phyloP scores from a whole-genome alignment of 805 yeast genomes.

The Wickerhamomyces rabaulensis region DNA sequence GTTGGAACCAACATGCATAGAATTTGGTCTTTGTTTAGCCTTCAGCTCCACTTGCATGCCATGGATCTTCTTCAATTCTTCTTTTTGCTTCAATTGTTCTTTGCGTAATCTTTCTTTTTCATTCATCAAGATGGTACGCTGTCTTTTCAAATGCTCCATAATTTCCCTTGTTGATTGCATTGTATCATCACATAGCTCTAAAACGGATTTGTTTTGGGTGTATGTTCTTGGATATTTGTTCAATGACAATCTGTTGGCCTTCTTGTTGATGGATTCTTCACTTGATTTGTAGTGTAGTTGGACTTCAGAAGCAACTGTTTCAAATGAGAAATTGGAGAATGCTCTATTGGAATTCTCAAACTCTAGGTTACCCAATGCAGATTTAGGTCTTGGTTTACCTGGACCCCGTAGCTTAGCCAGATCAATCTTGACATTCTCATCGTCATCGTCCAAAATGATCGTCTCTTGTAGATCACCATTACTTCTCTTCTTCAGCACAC shows the following conservation, averaged over 20 bases:
- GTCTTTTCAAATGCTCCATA: slow-evolving; percentile 21
- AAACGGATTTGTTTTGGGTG: slow-evolving; percentile 3
- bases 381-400: slow-evolving; percentile 9
- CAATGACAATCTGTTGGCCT: background rate
- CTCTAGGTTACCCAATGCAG: slow-evolving; percentile 4
- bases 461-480: slow-evolving; percentile 19
- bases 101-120: slow-evolving; percentile 11
- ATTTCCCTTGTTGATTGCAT: slow-evolving; percentile 18
- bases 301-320: slow-evolving; percentile 21
- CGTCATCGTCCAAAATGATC: slow-evolving; percentile 20
- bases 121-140: slow-evolving; percentile 15
- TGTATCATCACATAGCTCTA: slow-evolving; percentile 22
- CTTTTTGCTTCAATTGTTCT: slow-evolving; percentile 10
- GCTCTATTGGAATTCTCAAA: slow-evolving; percentile 4
- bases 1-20: background rate
- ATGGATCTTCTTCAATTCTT: slow-evolving; percentile 8
- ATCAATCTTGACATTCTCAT: slow-evolving; percentile 2
- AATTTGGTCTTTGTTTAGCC: slow-evolving; percentile 1
- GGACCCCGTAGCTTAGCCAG: background rate
- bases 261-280: background rate
- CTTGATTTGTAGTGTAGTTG: slow-evolving; percentile 9
- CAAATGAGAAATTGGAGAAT: slow-evolving; percentile 19
- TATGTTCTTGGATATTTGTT: background rate
- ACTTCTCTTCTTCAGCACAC: slow-evolving; percentile 12
- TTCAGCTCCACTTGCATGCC: slow-evolving; percentile 9